A percentile compares a stretch with the other conserved stretches of the same genome.
Evolutionary conservation across 2,329 filamentous ascomycete species (phyloP).

Genomic region (Aschersonia sp.): DNA sequence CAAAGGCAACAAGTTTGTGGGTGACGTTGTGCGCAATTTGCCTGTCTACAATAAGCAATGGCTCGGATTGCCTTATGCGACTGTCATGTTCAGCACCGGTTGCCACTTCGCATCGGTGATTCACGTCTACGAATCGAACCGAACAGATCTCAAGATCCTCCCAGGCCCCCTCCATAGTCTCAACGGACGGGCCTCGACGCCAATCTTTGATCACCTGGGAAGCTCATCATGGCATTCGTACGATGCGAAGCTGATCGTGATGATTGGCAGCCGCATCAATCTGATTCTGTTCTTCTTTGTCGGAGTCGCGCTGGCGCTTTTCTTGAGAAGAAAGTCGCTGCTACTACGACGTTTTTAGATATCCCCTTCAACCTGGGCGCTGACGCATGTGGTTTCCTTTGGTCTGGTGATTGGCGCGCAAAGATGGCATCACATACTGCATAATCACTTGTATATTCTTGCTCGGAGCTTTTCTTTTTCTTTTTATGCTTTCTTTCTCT

Average conservation of each 20-base stretch:
- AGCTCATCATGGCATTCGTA: conserved; percentile 27
- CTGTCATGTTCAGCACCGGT: conserved; percentile 28
- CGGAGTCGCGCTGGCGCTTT: conserved; percentile 8
- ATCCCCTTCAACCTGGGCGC: background rate
- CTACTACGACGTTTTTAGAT: conserved; percentile 7
- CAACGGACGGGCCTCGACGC: conserved; percentile 22
- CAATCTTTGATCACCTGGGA: conserved; percentile 24
- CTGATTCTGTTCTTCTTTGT: conserved; percentile 8
- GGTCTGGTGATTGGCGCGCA: background rate
- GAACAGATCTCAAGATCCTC: conserved; percentile 19
- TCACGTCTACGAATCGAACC: conserved; percentile 19
- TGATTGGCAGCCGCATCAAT: conserved; percentile 6
- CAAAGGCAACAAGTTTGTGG: conserved; percentile 18
- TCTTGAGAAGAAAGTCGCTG: conserved; percentile 6
- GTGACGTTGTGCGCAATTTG: conserved; percentile 17
- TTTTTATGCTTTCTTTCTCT: too few relatives aligned
- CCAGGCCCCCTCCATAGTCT: conserved; percentile 22
- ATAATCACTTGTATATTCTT: background rate
- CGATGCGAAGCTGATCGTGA: conserved; percentile 14
- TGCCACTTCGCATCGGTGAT: conserved; percentile 26
- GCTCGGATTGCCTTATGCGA: conserved; percentile 23
- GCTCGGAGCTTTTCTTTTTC: background rate
- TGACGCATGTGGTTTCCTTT: background rate
- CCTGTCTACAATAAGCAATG: conserved; percentile 20
- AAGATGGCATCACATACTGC: background rate